Evolutionary conservation across 2,329 filamentous ascomycete genomes (phyloP).

Genomic region (Pseudophaeomoniella oleicola): DNA sequence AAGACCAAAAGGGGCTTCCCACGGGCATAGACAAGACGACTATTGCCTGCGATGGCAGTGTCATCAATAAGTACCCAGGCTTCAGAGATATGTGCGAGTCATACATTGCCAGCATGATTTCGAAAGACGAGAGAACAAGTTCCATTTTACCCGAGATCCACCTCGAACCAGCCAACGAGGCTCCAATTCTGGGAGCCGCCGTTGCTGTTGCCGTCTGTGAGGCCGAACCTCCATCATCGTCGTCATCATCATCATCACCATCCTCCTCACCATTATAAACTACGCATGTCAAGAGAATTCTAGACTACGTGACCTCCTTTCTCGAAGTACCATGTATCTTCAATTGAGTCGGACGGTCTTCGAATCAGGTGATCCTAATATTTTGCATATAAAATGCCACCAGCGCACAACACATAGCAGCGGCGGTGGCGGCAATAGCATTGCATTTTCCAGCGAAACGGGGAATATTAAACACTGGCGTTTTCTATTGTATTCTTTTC

Average conservation of each 20-base stretch:
- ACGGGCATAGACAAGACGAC: slow-evolving; percentile 17
- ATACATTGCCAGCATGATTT: slow-evolving; percentile 26
- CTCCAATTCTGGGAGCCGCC: slow-evolving; percentile 30
- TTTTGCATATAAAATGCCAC: no score
- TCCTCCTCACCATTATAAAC: not conserved
- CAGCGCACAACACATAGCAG: no score
- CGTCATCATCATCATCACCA: not conserved
- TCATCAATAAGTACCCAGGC: slow-evolving; percentile 36
- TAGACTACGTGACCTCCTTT: no score
- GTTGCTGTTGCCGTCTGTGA: slow-evolving; percentile 27
- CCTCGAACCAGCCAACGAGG: slow-evolving; percentile 27
- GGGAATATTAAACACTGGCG: no score
- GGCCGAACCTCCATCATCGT: not conserved
- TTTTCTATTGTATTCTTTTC: no score
- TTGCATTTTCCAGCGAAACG: no score
- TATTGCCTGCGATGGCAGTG: slow-evolving; percentile 37
- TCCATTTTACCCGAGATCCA: slow-evolving; percentile 15
- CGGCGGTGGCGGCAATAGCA: no score
- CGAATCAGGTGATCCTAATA: no score
- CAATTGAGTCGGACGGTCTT: no score
- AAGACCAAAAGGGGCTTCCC: slow-evolving; percentile 18
- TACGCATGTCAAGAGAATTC: no score
- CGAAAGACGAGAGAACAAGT: slow-evolving; percentile 13
- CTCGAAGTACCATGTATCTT: no score
- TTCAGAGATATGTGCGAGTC: slow-evolving; percentile 29